Evolutionary conservation across 257 asterid genomes (phyloP).

Genomic region (Anisodus tanguticus): DNA sequence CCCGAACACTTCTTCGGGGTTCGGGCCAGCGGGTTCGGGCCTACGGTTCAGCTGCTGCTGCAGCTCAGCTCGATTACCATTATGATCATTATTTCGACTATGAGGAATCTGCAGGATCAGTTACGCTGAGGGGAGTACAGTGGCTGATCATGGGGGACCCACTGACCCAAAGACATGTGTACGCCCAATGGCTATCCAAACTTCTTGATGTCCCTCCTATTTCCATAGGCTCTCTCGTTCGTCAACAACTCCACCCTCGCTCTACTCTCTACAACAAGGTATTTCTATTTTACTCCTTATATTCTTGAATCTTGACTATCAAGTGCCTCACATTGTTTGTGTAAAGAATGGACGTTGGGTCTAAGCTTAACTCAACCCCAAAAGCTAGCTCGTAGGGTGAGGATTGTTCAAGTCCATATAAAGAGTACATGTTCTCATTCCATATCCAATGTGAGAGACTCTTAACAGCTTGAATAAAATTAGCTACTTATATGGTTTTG

Average conservation of each 20-base stretch:
- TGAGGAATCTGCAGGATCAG: conserved; percentile 59
- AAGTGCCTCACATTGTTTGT: no score
- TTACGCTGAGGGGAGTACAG: conserved; percentile 71
- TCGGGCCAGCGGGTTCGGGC: conserved; percentile 35
- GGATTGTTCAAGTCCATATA: no score
- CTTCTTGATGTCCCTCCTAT: conserved; percentile 83
- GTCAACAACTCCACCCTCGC: conserved; percentile 79
- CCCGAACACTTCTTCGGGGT: conserved; percentile 43
- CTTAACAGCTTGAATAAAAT: no score
- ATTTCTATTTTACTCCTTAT: background rate
- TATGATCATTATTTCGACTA: no score
- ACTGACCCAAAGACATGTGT: conserved; percentile 69
- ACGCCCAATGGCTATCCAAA: conserved; percentile 78
- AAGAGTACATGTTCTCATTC: no score
- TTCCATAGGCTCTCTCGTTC: conserved; percentile 86
- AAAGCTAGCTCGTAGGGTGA: no score
- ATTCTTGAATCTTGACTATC: background rate
- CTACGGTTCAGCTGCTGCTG: conserved; percentile 67
- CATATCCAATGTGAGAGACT: no score
- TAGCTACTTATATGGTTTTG: background rate
- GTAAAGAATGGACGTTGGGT: no score
- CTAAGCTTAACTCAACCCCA: no score
- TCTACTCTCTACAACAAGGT: conserved; percentile 82
- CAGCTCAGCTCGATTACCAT: conserved; percentile 55
- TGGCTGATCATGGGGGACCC: conserved; percentile 98